Evolutionary conservation across 2,329 filamentous ascomycete species (phyloP), one percentile per base, ranked within the genome.

Genomic region (Talaromyces rugulosus): DNA sequence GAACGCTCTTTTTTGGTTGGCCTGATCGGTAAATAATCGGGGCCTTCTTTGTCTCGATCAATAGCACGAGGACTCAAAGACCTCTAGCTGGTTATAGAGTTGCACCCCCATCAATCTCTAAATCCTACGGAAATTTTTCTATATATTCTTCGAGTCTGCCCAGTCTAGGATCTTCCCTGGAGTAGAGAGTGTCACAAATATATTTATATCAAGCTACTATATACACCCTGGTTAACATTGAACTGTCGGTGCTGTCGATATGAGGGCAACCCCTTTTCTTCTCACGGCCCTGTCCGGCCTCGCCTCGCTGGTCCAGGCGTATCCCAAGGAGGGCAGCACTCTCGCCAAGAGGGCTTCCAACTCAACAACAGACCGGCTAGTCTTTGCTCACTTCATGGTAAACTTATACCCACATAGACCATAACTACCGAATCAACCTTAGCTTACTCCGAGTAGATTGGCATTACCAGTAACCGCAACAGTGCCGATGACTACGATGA

Each of bases 401-500:
- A 23, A 51, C 5, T 12, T 4, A 8, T 18, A 8, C 9, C 34
- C 54, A 1, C 36, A 7, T 5, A 16, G 16, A 40, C 2, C 36
- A n/a, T n/a, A 3, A 40, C 14, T 40, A 16, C 34, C 16, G 7
- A 36, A 51, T 34, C 27, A n/a, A n/a, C n/a, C 30, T 30, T 44
- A 1, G 5, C 14, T 34, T 27, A 14, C 50, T 58, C 33, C 8
- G n/a, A 9, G n/a, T 60, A 81, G 80, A 74, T 81, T 23, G 80
- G 80, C 9, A 80, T 82, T 36, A 73, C 77, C 27, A 72, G 75
- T 50, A 76, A 79, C 53, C 77, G 81, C 44, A 69, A 72, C 53
- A 78, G 72, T 59, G 68, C 80, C 34, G 64, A 69, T 7, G 80
- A 82, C 34, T 82, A 80, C 62, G 80, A 83, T 50, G 72, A 76